Evolutionary conservation across 352 stramenopile species (phyloP), one percentile per base, ranked within the genome.

Genomic region (Phytophthora fragariae): DNA sequence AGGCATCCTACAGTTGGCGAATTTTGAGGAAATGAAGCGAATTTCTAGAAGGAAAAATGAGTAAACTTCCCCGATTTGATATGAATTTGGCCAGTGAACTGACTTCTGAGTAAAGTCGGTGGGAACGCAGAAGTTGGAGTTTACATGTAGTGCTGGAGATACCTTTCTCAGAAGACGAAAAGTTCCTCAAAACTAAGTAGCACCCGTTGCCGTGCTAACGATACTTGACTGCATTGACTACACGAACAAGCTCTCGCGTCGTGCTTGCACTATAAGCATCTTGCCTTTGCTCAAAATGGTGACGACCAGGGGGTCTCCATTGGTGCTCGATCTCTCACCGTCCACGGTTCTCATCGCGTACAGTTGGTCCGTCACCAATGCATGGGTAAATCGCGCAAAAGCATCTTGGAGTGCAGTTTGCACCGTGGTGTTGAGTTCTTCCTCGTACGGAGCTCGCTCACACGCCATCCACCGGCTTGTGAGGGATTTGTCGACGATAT

Each of bases 331-430:
- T 37, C 54, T 55, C 24, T 54, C 47, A 37, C 57, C 15, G 12
- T 17, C 19, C 29, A 60, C 12, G 31, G 71, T 72, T 49, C 56
- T 56, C 60, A 77, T 56, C 12, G 49, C 69, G 44, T 72, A 75
- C 64, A 75, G 33, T 71, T 77, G 69, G 31, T 66, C 35, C 47
- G 54, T 64, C 19, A 49, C 58, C 53, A 79, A 46, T 17, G 60
- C 57, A 12, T 72, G 62, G 7, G 35, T 70, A 14, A 81, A 58
- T 5, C 70, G 70, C 35, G 33, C 39, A 67, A 81, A 81, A 14
- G 55, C 57, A 1, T 24, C 35, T 72, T 73, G 53, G 1, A 79
- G n/a, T 29, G 62, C 49, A 21, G 17, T 46, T 2, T 76, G 37
- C 53, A 65, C 29, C 15, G 59, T 31, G 14, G 60, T 31, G 19